Percentiles rank a stretch among this genome's conserved stretches.
Conservation (phyloP, 2,329 filamentous ascomycete genomes). For the Camillea tinctor region DNA sequence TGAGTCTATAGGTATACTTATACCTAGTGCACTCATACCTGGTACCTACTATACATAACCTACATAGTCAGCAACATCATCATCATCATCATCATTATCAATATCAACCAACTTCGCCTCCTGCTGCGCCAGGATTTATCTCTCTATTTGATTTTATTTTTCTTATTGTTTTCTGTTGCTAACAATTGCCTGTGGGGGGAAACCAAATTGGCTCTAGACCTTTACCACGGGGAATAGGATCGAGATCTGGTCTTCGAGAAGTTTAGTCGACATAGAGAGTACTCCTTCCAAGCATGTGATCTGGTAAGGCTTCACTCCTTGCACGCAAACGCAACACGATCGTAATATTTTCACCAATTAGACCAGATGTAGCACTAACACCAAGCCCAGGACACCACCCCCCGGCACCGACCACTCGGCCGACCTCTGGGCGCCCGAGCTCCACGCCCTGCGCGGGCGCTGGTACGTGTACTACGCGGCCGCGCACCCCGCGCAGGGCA, state of each 20-base stretch:
- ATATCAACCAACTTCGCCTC: not conserved
- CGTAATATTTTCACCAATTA: no score
- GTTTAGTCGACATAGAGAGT: slow-evolving; percentile 28
- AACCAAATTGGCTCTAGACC: slow-evolving; percentile 20
- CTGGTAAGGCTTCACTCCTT: slow-evolving; percentile 24
- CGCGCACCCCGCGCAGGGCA: slow-evolving; percentile 27
- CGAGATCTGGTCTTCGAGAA: slow-evolving; percentile 32
- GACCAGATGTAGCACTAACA: no score
- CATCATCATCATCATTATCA: no score
- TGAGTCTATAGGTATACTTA: slow-evolving; percentile 9
- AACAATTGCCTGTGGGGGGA: no score
- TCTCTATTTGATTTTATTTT: not conserved
- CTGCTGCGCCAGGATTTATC: no score
- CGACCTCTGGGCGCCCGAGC: slow-evolving; percentile 34
- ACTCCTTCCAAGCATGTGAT: slow-evolving; percentile 25
- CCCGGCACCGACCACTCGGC: slow-evolving; percentile 30
- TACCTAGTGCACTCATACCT: not conserved
- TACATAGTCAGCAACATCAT: no score
- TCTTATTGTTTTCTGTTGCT: not conserved
- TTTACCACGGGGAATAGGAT: slow-evolving; percentile 32
- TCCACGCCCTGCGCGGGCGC: slow-evolving; percentile 30
- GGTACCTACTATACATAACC: no score
- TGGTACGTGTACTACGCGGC: slow-evolving; percentile 37
- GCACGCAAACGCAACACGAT: no score
- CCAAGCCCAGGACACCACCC: slow-evolving; percentile 27